Evolutionary conservation across 1,284 basidiomycete genomes (phyloP).

Genomic region (Cystobasidium slooffiae): DNA sequence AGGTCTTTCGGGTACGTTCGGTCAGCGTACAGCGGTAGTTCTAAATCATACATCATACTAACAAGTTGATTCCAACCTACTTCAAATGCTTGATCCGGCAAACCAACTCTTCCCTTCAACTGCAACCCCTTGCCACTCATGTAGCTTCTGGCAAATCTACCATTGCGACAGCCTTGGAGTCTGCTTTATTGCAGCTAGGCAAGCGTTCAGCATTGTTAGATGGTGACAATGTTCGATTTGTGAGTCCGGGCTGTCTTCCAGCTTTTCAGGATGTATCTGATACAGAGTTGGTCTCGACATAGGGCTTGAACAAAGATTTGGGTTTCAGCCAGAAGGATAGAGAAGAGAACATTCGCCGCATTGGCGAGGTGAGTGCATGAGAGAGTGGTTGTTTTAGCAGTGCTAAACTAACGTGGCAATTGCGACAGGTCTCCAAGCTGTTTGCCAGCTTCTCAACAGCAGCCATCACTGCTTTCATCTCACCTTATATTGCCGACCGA

Average conservation of each 20-base stretch:
- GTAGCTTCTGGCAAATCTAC: constrained; percentile 71
- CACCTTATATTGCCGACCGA: constrained; percentile 88
- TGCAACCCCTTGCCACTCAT: not conserved
- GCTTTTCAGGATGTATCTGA: not conserved
- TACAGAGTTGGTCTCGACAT: not conserved
- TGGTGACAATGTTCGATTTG: constrained; percentile 92
- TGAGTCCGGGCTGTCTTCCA: not conserved
- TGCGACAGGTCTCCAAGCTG: constrained; percentile 83
- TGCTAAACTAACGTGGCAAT: not conserved
- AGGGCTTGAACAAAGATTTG: constrained; percentile 93
- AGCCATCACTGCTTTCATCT: constrained; percentile 95
- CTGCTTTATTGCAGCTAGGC: constrained; percentile 84
- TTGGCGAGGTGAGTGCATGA: constrained; percentile 75
- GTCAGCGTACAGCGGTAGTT: not conserved
- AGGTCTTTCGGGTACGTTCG: constrained; percentile 76
- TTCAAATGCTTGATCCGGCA: too few species aligned
- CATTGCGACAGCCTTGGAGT: constrained; percentile 94
- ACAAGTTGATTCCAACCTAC: too few species aligned
- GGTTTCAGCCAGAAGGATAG: constrained; percentile 94
- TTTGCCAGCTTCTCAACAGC: constrained; percentile 87
- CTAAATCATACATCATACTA: too few species aligned
- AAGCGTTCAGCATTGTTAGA: constrained; percentile 91
- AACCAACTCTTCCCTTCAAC: not conserved
- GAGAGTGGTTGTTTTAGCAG: not conserved
- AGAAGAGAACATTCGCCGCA: constrained; percentile 96